Conservation (phyloP, 139 green algal species). For the Chlamydomonas incerta region DNA sequence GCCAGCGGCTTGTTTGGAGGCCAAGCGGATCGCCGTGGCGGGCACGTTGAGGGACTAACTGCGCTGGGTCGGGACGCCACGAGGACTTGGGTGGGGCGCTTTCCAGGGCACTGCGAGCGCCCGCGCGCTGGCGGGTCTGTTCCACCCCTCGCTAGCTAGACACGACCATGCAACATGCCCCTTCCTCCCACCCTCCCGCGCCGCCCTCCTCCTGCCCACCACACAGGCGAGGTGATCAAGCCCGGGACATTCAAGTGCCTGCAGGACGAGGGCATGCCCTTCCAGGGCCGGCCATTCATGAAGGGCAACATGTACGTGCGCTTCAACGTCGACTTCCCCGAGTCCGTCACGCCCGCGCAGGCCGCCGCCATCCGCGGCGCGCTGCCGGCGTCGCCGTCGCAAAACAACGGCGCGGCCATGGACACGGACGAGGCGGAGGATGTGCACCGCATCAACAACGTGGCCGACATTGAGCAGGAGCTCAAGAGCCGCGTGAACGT, state of each 20-base stretch:
- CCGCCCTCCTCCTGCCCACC: neutral
- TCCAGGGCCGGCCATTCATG: conserved; percentile 88
- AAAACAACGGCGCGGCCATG: conserved; percentile 65
- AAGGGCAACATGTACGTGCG: conserved; percentile 96
- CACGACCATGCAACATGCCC: too few species aligned
- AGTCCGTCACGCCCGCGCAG: conserved; percentile 53
- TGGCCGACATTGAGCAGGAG: conserved; percentile 90
- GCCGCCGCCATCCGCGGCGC: conserved; percentile 6
- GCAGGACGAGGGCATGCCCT: conserved; percentile 96
- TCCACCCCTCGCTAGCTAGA: too few species aligned
- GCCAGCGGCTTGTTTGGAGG: too few species aligned
- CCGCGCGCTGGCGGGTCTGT: too few species aligned
- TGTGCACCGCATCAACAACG: conserved; percentile 53
- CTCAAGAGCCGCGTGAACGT: conserved; percentile 78
- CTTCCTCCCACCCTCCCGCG: neutral
- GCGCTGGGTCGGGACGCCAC: too few species aligned
- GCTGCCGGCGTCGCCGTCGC: neutral
- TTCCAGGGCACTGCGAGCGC: too few species aligned
- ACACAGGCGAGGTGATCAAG: conserved; percentile 91
- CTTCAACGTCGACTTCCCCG: conserved; percentile 93
- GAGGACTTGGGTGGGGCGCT: too few species aligned
- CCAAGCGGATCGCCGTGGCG: too few species aligned
- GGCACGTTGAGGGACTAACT: too few species aligned
- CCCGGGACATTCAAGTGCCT: conserved; percentile 86
- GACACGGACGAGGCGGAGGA: conserved; percentile 85